phyloP scores from a whole-genome alignment of 352 stramenopile genomes.

The Globisporangium cylindrosporum region DNA sequence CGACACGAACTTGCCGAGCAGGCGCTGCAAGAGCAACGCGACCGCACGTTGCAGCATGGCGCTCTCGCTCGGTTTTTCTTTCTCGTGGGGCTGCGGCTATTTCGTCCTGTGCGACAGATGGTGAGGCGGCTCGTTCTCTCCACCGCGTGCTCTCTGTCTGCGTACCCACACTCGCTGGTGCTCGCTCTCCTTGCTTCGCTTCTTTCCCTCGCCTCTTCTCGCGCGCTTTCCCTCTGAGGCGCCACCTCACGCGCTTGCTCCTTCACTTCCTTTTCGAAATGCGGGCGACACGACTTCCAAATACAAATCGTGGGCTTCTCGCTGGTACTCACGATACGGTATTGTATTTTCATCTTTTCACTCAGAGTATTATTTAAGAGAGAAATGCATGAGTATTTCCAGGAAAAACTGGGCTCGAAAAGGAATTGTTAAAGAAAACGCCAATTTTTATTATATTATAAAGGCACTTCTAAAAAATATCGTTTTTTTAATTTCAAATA shows the following conservation, averaged over 20 bases:
- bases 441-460: too few species aligned
- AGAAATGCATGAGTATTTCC: too few species aligned
- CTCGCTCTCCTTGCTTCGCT: neutral
- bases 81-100: neutral
- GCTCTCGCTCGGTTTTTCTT: neutral
- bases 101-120: neutral
- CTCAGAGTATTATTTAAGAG: too few species aligned
- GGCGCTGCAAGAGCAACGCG: conserved; percentile 79
- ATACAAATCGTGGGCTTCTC: too few species aligned
- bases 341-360: too few species aligned
- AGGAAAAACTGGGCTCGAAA: too few species aligned
- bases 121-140: neutral
- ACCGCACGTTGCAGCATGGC: conserved; percentile 80
- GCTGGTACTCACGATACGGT: too few species aligned
- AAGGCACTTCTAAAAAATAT: too few species aligned
- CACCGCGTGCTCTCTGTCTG: neutral
- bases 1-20: conserved; percentile 88
- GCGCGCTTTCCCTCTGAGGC: neutral
- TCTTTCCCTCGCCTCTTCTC: neutral
- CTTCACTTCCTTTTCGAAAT: neutral
- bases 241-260: neutral
- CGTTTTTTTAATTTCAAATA: too few species aligned
- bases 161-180: neutral
- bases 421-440: too few species aligned
- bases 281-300: neutral